These are phyloP conservation scores for Nothophoma quercina DNA, from an alignment of 2,329 filamentous ascomycete species.

Conservation along the genomic window DNA sequence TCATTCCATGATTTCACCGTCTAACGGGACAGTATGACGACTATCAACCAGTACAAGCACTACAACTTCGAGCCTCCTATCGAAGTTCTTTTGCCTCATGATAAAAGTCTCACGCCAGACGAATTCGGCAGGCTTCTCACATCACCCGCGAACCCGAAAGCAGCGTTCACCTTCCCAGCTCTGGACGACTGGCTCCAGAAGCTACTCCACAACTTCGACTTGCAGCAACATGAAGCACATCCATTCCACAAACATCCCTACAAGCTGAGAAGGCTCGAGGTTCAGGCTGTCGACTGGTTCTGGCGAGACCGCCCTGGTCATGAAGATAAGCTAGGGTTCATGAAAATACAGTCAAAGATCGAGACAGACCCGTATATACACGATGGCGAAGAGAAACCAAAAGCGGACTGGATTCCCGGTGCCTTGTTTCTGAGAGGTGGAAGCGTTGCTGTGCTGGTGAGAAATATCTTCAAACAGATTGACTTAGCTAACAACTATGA, in stretches of 20 bases:
- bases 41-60: constrained; percentile 8
- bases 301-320: constrained; percentile 34
- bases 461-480: constrained; percentile 14
- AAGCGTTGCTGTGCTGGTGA: constrained; percentile 65
- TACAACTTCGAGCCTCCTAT: constrained; percentile 41
- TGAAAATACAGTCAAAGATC: constrained; percentile 64
- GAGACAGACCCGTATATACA: constrained; percentile 55
- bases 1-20: neutral
- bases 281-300: constrained; percentile 65
- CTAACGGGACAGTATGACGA: constrained; percentile 1
- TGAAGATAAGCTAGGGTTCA: constrained; percentile 58
- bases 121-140: constrained; percentile 21
- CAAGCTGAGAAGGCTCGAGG: constrained; percentile 58
- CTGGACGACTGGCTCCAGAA: constrained; percentile 64
- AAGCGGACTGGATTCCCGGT: constrained; percentile 59
- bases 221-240: constrained; percentile 56
- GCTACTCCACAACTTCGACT: constrained; percentile 57
- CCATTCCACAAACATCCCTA: constrained; percentile 62
- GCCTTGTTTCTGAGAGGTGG: constrained; percentile 66
- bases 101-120: constrained; percentile 54
- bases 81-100: constrained; percentile 52
- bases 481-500: constrained; percentile 25
- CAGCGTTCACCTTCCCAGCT: constrained; percentile 56
- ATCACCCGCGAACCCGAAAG: neutral
- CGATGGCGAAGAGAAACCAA: constrained; percentile 15